Base-by-base conservation (phyloP, 164 flowering plant species). In the Kingdonia uniflora region DNA sequence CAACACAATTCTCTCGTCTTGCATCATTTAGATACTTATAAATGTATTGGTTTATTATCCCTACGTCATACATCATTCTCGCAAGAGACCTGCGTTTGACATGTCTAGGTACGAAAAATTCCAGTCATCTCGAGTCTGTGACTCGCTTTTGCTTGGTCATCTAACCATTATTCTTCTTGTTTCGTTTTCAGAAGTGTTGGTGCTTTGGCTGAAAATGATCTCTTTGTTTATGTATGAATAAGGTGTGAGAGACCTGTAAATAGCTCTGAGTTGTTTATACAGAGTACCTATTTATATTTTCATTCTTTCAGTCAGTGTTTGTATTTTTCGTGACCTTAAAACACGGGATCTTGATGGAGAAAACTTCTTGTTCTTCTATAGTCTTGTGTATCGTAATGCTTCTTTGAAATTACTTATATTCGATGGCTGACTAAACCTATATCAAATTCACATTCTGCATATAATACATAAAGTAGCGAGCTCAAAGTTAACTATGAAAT, bases 161-260 rank as follows among this genome's bases (percentile, higher is more conserved):
- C 13, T 54, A 17, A 25, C 39, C 14, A 23, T 12, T 2, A 33
- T 17, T 12, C 17, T 1, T 16, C 42, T 56, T 53, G 11, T n/a
- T 42, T 46, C 38, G 5, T 38, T 56, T 61, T 6, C 77, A 81
- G 87, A 15, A 47, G 10, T 54, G 49, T 38, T 73, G 80, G 59
- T 76, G 87, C 74, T 78, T 75, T 63, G n/a, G 68, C 52, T 56
- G 68, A 54, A 71, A 65, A 61, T 67, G 75, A 74, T 21, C 19
- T 37, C 2, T 33, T 5, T 33, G 37, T 52, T 42, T 38, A 11
- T 45, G 48, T 25, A 42, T 37, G 24, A 42, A 24, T 17, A 38
- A 41, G 13, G 29, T 29, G 19, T 45, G 39, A 57, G 43, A 23
- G 42, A 41, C 45, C 55, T 71, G 72, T 70, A 65, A 24, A 72